Percentiles rank a stretch among this genome's conserved stretches.
Conservation (phyloP, 208 protist genomes). For the Trypanosoma congolense region DNA sequence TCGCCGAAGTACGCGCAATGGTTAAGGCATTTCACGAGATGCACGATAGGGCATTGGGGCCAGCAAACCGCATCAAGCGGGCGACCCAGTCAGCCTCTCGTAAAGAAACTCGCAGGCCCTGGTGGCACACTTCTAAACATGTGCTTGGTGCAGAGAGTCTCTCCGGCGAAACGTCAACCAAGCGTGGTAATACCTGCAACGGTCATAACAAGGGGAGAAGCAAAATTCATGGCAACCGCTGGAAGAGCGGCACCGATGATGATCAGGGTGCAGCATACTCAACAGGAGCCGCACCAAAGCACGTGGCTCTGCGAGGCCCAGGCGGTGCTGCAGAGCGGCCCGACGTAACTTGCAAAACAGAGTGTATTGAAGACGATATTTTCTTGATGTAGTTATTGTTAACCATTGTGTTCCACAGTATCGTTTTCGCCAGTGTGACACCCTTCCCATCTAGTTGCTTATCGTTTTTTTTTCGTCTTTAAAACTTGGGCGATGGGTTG, state of each 20-base stretch:
- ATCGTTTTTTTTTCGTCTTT: too few relatives aligned
- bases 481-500: too few relatives aligned
- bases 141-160: not conserved
- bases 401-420: too few relatives aligned
- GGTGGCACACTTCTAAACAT: not conserved
- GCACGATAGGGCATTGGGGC: too few relatives aligned
- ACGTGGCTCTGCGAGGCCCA: conserved; percentile 1
- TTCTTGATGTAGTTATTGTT: conserved; percentile 28
- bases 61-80: too few relatives aligned
- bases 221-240: not conserved
- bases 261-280: conserved; percentile 3
- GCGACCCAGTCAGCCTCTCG: not conserved
- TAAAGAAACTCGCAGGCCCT: not conserved
- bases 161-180: too few relatives aligned
- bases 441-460: too few relatives aligned
- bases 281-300: not conserved
- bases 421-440: too few relatives aligned
- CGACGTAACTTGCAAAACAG: not conserved
- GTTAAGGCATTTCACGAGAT: conserved; percentile 6
- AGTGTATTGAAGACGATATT: conserved; percentile 21
- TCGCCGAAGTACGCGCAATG: conserved; percentile 9
- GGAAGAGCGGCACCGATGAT: not conserved
- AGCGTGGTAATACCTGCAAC: not conserved
- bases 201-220: not conserved
- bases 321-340: not conserved